Conservation (phyloP, 768 basidiomycete genomes). For the Trametes sanguinea region DNA sequence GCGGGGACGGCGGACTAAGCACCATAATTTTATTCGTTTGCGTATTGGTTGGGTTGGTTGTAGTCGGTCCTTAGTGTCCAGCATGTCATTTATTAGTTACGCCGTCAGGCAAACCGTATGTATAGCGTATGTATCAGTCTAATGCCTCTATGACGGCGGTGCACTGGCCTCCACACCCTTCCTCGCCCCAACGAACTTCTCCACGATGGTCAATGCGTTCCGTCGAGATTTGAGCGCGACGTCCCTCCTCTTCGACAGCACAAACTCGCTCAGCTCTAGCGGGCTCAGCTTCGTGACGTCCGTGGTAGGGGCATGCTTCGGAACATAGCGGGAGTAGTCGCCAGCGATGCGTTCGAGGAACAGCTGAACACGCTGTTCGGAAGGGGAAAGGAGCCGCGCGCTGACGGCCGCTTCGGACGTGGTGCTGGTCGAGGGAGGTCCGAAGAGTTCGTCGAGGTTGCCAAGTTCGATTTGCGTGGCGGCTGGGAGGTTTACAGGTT, state of each 20-base stretch:
- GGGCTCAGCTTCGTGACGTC: slow-evolving; percentile 40
- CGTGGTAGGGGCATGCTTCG: slow-evolving; percentile 31
- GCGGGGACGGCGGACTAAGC: slow-evolving; percentile 7
- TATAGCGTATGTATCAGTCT: slow-evolving; percentile 18
- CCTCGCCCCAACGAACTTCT: slow-evolving; percentile 4
- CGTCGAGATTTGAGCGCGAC: slow-evolving; percentile 42
- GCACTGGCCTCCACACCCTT: neutral
- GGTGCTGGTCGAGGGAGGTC: neutral
- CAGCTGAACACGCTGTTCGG: slow-evolving; percentile 30
- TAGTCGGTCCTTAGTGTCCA: neutral
- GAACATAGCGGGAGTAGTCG: slow-evolving; percentile 52
- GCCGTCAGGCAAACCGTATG: slow-evolving; percentile 10
- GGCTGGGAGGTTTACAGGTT: neutral
- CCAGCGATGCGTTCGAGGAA: slow-evolving; percentile 45
- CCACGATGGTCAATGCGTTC: slow-evolving; percentile 34
- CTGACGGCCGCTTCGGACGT: neutral
- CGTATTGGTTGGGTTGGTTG: neutral
- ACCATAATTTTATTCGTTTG: slow-evolving; percentile 2
- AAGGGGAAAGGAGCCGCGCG: neutral
- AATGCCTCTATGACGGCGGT: neutral
- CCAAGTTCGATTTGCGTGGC: slow-evolving; percentile 4
- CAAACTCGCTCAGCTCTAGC: slow-evolving; percentile 43
- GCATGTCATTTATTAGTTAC: slow-evolving; percentile 8
- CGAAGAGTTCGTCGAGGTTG: slow-evolving; percentile 23
- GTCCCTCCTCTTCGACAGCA: slow-evolving; percentile 46